Evolutionary conservation across 2,329 filamentous ascomycete species (phyloP), one percentile per base, ranked within the genome.

Genomic region (Cadophora malorum): DNA sequence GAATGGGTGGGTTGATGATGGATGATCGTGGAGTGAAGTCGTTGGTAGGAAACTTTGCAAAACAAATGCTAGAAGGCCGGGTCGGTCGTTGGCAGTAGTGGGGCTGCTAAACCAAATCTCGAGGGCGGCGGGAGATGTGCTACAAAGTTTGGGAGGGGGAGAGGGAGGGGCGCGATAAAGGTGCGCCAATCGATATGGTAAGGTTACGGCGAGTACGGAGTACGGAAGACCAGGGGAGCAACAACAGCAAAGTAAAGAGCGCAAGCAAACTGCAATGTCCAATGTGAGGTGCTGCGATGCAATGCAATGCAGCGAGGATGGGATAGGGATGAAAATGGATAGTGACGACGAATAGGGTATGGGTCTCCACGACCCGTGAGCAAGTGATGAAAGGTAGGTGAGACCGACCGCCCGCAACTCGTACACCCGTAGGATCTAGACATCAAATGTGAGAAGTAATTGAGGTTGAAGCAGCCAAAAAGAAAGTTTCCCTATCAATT

Each of bases 21-120:
- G 31, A 55, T 45, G 66, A 68, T 64, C 62, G 65, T 67, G 68
- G 65, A 69, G 55, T 53, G 45, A 49, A 10, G 45, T 49, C 45
- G 45, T 49, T 49, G 45, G 45, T 49, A 21, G 45, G 6, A 68
- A 62, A 69, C 28, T 65, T 65, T 50, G 52, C 63, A 58, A 58
- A 61, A 28, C 33, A 60, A 25, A 47, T 47, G 66, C 66, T 68
- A 68, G 45, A 49, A 49, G 45, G n/a, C 10, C 58, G 50, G 63
- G 55, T 65, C 62, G 64, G 63, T 64, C 50, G 68, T 65, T 58
- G 23, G 41, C 38, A 47, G 53, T 55, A 53, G 62, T 64, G 62
- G 50, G 61, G 23, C 47, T 63, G 23, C 47, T 63, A 25, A 53
- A 53, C 14, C 50, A 58, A 35, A 35, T 38, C 47, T 38, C 21